Base-by-base conservation (phyloP, 2,329 filamentous ascomycete species). In the Pyricularia sp. region DNA sequence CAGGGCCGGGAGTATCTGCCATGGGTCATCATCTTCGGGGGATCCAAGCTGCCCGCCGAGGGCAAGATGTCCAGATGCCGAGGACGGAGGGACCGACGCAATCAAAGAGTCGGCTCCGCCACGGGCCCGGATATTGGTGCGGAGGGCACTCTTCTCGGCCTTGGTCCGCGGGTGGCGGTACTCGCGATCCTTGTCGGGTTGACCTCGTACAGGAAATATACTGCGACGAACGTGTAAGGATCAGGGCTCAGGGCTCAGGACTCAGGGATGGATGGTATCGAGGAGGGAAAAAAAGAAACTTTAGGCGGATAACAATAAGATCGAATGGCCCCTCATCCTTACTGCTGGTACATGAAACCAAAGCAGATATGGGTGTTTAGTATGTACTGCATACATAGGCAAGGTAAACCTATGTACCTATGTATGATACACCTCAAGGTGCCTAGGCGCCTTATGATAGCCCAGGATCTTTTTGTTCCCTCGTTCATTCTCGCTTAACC, bases 91-190 rank as follows among this genome's bases (percentile, higher is more conserved):
- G 59, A 81, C 79, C 65, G 77, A 77, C 4, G 33, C 33, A 11
- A 14, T 9, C 20, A n/a, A 23, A 2, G 65, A 17, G 28, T 25
- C 33, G 58, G 42, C 11, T 2, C 30, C 59, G 14, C n/a, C n/a
- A 25, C 36, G 67, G 25, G 7, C 25, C 69, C 69, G n/a, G 14
- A 72, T 65, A 74, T 76, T 75, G 70, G 74, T 75, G 70, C 75
- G 82, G 75, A 84, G 82, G 3, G 80, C 81, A 3, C 82, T 84
- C 79, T 88, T 92, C 67, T 85, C 83, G 55, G 81, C 77, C 71
- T 82, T 81, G 71, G 81, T 76, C 31, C 85, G 83, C 69, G 85
- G 85, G 73, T 87, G 85, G 64, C 85, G 84, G 71, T 85, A 86
- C 14, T 83, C 81, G 50, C 85, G 84, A 73, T 88, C 85, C 72